These are phyloP conservation scores for Cyclostephanos tholiformis DNA, from an alignment of 108 stramenopile genomes.

Conservation along the genomic window DNA sequence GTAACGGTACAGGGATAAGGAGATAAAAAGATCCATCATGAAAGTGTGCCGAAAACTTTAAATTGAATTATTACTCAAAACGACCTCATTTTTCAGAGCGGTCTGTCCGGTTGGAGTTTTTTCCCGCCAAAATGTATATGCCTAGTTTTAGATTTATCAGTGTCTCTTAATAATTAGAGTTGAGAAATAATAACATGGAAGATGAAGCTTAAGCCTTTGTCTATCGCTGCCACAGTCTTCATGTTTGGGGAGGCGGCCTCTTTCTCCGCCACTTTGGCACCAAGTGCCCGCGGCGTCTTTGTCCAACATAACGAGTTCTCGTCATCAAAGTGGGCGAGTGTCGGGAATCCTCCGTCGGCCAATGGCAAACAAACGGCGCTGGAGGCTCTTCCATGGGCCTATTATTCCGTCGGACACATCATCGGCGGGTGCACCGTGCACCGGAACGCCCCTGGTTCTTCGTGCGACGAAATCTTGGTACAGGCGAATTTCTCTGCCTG, in stretches of 20 bases:
- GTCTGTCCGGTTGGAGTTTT: too few species aligned
- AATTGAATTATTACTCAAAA: too few species aligned
- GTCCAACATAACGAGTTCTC: slow-evolving; percentile 3
- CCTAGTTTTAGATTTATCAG: too few species aligned
- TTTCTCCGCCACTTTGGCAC: not conserved
- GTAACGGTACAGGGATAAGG: too few species aligned
- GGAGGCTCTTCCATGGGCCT: slow-evolving; percentile 16
- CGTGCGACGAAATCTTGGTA: slow-evolving; percentile 62
- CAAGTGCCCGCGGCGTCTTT: not conserved
- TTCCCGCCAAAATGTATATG: too few species aligned
- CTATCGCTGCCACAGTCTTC: not conserved
- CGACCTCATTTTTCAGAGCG: too few species aligned
- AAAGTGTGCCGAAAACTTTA: too few species aligned
- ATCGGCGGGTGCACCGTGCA: slow-evolving; percentile 34
- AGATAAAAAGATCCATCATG: too few species aligned
- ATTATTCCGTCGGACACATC: slow-evolving; percentile 49
- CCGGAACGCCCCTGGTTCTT: slow-evolving; percentile 55
- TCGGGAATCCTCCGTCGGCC: not conserved
- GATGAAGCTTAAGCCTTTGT: not conserved
- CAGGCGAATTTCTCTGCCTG: slow-evolving; percentile 52
- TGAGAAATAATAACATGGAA: too few species aligned
- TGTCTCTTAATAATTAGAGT: too few species aligned
- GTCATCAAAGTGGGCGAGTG: not conserved
- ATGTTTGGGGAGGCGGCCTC: slow-evolving; percentile 1
- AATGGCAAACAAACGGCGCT: not conserved